Percentiles rank a stretch among this genome's conserved stretches.
Conservation (phyloP, 1,139 yeast genomes). For the Meyerozyma athensensis region DNA sequence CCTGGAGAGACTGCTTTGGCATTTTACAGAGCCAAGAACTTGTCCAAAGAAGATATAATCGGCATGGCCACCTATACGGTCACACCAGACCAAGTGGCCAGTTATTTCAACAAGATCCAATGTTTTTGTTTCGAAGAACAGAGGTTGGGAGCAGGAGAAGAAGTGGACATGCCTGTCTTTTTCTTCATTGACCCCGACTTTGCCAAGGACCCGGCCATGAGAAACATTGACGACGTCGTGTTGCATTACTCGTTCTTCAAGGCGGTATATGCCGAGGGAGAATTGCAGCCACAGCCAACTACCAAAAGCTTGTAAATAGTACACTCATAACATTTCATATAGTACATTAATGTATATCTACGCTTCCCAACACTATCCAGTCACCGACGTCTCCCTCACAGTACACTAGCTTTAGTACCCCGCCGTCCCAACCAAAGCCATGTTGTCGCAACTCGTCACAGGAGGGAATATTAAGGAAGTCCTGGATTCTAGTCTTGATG, state of each 20-base stretch:
- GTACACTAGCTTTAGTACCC: conserved; percentile 61
- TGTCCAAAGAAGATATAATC: conserved; percentile 81
- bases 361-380: conserved; percentile 67
- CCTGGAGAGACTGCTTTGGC: conserved; percentile 99
- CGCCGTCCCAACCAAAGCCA: conserved; percentile 57
- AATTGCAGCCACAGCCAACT: conserved; percentile 16
- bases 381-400: conserved; percentile 74
- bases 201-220: conserved; percentile 90
- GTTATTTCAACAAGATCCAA: conserved; percentile 92
- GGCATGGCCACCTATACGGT: conserved; percentile 99
- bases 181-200: conserved; percentile 98
- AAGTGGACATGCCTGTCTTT: conserved; percentile 98
- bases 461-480: conserved; percentile 53
- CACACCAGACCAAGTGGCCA: conserved; percentile 94
- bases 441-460: conserved; percentile 34
- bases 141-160: conserved; percentile 89
- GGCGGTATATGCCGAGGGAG: conserved; percentile 48
- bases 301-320: neutral
- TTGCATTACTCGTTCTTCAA: conserved; percentile 90
- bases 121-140: conserved; percentile 99
- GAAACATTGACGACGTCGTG: conserved; percentile 84
- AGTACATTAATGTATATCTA: conserved; percentile 31
- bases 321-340: neutral
- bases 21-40: conserved; percentile 87
- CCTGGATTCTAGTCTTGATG: conserved; percentile 64